These are phyloP conservation scores for Tuber brumale DNA, from an alignment of 495 filamentous ascomycete species.

Conservation along the genomic window DNA sequence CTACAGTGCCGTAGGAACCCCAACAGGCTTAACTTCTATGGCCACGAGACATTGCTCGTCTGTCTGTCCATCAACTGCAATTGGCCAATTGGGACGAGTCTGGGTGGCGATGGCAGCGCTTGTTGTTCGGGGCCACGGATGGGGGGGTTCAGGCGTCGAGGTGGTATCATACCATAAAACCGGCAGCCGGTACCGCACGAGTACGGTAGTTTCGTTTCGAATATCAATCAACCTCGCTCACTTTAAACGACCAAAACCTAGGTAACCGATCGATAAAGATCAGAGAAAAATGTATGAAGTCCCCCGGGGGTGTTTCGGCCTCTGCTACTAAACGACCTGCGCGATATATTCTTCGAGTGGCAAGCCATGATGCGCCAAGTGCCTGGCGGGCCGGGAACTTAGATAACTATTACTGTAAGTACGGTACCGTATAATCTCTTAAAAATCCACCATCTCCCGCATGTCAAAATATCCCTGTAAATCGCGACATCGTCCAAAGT, in stretches of 20 bases:
- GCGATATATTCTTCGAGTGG: not conserved
- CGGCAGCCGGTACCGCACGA: no score
- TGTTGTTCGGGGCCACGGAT: not conserved
- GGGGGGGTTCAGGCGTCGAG: not conserved
- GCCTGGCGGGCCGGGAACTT: not conserved
- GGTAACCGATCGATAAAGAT: not conserved
- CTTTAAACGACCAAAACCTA: not conserved
- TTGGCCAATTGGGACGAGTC: no score
- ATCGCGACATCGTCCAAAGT: no score
- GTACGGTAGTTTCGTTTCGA: not conserved
- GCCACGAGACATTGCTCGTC: no score
- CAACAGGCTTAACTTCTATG: no score
- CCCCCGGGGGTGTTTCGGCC: not conserved
- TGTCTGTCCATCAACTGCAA: no score
- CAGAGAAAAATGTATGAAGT: not conserved
- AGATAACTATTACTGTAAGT: no score
- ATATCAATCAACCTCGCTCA: not conserved
- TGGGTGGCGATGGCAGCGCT: not conserved
- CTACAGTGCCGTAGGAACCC: no score
- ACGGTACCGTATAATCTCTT: no score
- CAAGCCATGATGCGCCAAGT: not conserved
- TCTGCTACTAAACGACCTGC: not conserved
- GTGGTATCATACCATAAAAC: not conserved
- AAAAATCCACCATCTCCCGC: no score
- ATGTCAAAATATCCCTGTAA: no score